Conservation (phyloP, 331 rosid genomes). For the Telfairia occidentalis region DNA sequence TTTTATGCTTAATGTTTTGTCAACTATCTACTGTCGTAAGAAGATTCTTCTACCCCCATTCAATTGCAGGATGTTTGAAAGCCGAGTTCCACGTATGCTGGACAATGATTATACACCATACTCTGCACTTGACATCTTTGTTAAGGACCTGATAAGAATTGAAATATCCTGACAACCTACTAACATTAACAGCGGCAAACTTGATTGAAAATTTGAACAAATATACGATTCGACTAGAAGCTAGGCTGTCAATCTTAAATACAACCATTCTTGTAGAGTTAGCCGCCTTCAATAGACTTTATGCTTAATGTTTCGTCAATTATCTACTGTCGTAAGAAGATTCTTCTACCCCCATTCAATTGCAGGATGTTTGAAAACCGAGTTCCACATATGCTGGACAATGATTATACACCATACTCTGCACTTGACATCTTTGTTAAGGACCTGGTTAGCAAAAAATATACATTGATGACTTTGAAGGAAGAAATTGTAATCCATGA, state of each 20-base stretch:
- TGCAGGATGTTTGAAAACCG: slow-evolving; percentile 93
- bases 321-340: background rate
- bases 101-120: slow-evolving; percentile 83
- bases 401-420: slow-evolving; percentile 88
- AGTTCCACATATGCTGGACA: slow-evolving; percentile 85
- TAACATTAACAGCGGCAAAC: background rate
- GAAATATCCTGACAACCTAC: background rate
- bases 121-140: slow-evolving; percentile 94
- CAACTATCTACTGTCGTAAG: background rate
- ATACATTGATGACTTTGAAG: slow-evolving; percentile 1
- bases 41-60: background rate
- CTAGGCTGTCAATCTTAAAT: background rate
- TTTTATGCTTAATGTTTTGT: background rate
- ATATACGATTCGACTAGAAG: background rate
- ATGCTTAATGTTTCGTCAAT: background rate
- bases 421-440: slow-evolving; percentile 95
- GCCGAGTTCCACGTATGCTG: slow-evolving; percentile 92
- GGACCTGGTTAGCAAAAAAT: slow-evolving; percentile 58
- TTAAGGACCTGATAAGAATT: slow-evolving; percentile 51
- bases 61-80: slow-evolving; percentile 75
- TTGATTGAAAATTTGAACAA: background rate
- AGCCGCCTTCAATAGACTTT: background rate
- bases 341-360: background rate
- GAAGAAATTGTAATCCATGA: slow-evolving; percentile 11
- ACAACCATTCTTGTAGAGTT: background rate